Percentiles rank a stretch among this genome's conserved stretches.
Conservation (phyloP, 768 basidiomycete species). For the Boletellus sp. region DNA sequence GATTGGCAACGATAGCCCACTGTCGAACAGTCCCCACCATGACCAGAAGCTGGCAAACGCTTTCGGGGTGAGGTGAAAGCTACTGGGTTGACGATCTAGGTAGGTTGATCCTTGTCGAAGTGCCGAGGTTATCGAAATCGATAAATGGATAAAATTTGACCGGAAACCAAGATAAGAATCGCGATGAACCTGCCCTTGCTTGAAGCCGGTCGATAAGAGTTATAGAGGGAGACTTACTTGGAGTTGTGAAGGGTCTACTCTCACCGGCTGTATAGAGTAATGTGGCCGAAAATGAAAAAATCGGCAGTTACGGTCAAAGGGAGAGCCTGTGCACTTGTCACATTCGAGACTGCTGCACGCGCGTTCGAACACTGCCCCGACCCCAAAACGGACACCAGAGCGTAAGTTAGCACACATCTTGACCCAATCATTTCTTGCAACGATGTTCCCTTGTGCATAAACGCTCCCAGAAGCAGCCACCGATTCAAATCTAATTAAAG, state of each 20-base stretch:
- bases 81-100: constrained; percentile 46
- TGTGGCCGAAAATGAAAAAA: constrained; percentile 80
- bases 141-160: constrained; percentile 91
- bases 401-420: constrained; percentile 83
- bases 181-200: constrained; percentile 34
- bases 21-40: constrained; percentile 88
- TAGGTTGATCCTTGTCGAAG: constrained; percentile 31
- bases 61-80: constrained; percentile 81
- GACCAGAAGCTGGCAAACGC: constrained; percentile 87
- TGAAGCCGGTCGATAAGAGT: not conserved
- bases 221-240: constrained; percentile 42
- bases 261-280: constrained; percentile 65
- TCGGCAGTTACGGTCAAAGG: constrained; percentile 77
- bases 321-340: constrained; percentile 49
- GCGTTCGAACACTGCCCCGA: constrained; percentile 79
- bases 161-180: constrained; percentile 89
- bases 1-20: constrained; percentile 73
- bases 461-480: constrained; percentile 3
- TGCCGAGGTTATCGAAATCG: constrained; percentile 76
- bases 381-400: constrained; percentile 83
- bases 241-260: constrained; percentile 35
- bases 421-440: constrained; percentile 35
- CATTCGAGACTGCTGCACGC: constrained; percentile 70
- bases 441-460: constrained; percentile 19
- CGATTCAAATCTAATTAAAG: constrained; percentile 21